A percentile compares a stretch with the other conserved stretches of the same genome.
Conservation (phyloP, 164 flowering plant species). For the Annona squamosa region DNA sequence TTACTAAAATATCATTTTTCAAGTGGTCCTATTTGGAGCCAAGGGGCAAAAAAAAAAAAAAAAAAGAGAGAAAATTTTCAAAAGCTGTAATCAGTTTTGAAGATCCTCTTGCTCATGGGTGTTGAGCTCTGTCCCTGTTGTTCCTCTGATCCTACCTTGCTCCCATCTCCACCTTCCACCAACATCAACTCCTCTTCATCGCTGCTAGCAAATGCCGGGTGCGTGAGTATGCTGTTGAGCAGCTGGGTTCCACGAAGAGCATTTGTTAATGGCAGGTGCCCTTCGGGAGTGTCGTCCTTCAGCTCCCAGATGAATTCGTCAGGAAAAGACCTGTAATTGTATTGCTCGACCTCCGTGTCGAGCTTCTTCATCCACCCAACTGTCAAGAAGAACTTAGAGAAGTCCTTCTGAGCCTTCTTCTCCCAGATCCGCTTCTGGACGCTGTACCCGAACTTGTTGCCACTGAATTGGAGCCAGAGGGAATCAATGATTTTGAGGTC, state of each 20-base stretch:
- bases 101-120: conserved; percentile 24
- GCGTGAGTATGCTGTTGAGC: conserved; percentile 47
- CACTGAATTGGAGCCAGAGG: conserved; percentile 68
- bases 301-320: conserved; percentile 83
- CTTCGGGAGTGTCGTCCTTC: conserved; percentile 62
- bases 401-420: conserved; percentile 48
- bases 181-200: conserved; percentile 27
- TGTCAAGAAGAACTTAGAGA: conserved; percentile 61
- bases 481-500: conserved; percentile 62
- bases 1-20: too few species aligned
- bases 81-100: conserved; percentile 52
- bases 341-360: conserved; percentile 83
- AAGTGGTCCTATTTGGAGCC: not conserved
- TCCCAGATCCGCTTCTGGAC: conserved; percentile 71
- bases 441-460: conserved; percentile 69
- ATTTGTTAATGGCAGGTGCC: conserved; percentile 88
- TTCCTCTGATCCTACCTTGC: conserved; percentile 11
- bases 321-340: conserved; percentile 77
- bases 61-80: conserved; percentile 10
- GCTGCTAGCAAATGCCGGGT: conserved; percentile 59
- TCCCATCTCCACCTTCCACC: conserved; percentile 14
- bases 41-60: not conserved
- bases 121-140: conserved; percentile 16
- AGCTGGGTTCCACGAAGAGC: conserved; percentile 88
- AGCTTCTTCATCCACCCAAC: conserved; percentile 98